phyloP scores from a whole-genome alignment of 2,329 filamentous ascomycete genomes.

The Penicillium sp. region DNA sequence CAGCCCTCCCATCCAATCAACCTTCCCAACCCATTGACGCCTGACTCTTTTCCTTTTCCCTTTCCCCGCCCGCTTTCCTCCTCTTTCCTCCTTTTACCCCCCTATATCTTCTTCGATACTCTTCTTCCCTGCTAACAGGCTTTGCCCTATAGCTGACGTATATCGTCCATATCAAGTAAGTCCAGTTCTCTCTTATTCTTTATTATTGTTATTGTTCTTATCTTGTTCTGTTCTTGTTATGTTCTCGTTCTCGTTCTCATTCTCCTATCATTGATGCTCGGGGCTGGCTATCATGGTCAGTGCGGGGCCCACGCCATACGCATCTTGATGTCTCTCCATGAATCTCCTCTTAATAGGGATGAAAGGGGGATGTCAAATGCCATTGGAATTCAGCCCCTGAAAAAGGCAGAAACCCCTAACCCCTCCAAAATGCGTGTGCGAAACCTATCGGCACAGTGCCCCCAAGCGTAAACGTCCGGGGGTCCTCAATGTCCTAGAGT shows the following conservation, averaged over 20 bases:
- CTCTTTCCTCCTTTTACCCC: slow-evolving; percentile 2
- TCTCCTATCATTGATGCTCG: background rate
- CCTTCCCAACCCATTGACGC: slow-evolving; percentile 6
- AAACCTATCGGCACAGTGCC: background rate
- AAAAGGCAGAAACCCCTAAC: background rate
- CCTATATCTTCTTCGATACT: slow-evolving; percentile 9
- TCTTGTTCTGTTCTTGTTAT: background rate
- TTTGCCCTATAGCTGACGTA: slow-evolving; percentile 38
- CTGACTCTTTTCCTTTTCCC: slow-evolving; percentile 3
- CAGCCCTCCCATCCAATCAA: slow-evolving; percentile 19
- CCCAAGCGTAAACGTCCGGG: slow-evolving; percentile 6
- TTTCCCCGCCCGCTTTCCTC: slow-evolving; percentile 7
- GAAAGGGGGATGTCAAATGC: background rate
- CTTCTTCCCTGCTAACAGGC: slow-evolving; percentile 10
- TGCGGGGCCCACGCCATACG: slow-evolving; percentile 18
- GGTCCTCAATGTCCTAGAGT: slow-evolving; percentile 19
- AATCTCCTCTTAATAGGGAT: background rate
- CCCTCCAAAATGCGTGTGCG: background rate
- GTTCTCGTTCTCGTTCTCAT: slow-evolving; percentile 9
- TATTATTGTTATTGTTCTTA: too few relatives aligned
- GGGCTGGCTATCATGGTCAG: slow-evolving; percentile 19
- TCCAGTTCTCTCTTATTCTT: slow-evolving; percentile 8
- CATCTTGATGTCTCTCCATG: background rate
- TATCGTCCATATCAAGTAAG: slow-evolving; percentile 47
- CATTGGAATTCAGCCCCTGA: background rate